phyloP scores from a whole-genome alignment of 306 rosid genomes.

The Vigna trinervia region DNA sequence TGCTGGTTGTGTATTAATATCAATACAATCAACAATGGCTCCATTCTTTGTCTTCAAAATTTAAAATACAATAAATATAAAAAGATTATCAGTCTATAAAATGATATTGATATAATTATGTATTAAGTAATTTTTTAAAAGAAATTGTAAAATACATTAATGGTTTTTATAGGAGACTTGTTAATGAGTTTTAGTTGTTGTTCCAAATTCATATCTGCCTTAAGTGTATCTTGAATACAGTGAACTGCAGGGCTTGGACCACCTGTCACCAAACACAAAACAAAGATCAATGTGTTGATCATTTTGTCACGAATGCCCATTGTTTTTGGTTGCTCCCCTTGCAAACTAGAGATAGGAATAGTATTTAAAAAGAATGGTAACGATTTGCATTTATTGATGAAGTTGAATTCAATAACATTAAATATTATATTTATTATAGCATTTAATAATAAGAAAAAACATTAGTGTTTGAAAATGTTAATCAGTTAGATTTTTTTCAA shows the following conservation, averaged over 20 bases:
- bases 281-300: neutral
- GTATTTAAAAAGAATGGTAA: too few species aligned
- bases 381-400: too few species aligned
- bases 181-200: constrained; percentile 26
- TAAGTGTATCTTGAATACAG: neutral
- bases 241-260: neutral
- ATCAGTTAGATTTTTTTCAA: too few species aligned
- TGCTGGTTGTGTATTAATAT: constrained; percentile 30
- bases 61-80: neutral
- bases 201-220: neutral
- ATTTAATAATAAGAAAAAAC: too few species aligned
- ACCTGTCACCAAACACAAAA: neutral
- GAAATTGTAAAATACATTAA: constrained; percentile 11
- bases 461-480: too few species aligned
- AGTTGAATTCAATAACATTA: too few species aligned
- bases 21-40: constrained; percentile 10
- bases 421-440: too few species aligned
- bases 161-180: constrained; percentile 24
- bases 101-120: neutral
- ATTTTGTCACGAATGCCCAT: neutral
- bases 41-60: constrained; percentile 8
- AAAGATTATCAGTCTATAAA: neutral
- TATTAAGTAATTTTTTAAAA: neutral
- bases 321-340: too few species aligned
- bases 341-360: too few species aligned